Percentiles rank a stretch among this genome's conserved stretches.
phyloP scores from a whole-genome alignment of 2,329 filamentous ascomycete species.

The Alternaria gaisen region DNA sequence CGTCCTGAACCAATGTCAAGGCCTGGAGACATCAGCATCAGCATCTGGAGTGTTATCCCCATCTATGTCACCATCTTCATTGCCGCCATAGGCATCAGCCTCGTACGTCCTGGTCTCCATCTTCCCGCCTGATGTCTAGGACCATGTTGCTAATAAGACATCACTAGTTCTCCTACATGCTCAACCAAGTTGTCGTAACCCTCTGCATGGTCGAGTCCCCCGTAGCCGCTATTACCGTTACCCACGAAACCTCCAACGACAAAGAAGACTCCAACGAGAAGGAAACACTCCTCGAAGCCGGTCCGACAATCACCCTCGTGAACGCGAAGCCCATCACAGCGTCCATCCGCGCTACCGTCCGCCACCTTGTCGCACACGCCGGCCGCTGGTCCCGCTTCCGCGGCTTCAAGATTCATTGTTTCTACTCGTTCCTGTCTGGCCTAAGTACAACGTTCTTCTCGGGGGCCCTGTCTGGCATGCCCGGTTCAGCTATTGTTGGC shows the following conservation, averaged over 20 bases:
- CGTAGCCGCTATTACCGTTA: constrained; percentile 59
- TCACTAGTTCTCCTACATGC: constrained; percentile 62
- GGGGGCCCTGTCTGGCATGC: constrained; percentile 49
- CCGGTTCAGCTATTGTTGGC: constrained; percentile 61
- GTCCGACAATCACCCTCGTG: constrained; percentile 54
- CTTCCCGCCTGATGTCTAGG: background rate
- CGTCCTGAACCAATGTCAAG: too few relatives aligned
- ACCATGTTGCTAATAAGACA: background rate
- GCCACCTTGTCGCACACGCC: constrained; percentile 68
- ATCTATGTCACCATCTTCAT: constrained; percentile 49
- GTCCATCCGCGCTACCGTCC: constrained; percentile 65
- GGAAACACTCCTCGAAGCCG: constrained; percentile 51
- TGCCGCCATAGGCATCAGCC: constrained; percentile 54
- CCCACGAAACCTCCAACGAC: constrained; percentile 56
- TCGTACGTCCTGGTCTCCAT: constrained; percentile 43
- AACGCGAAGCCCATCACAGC: constrained; percentile 68
- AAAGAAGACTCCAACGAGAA: constrained; percentile 50
- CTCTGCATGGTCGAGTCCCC: constrained; percentile 72
- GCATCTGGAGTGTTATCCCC: constrained; percentile 37
- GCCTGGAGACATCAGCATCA: too few relatives aligned
- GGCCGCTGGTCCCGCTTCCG: constrained; percentile 75
- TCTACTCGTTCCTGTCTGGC: constrained; percentile 45
- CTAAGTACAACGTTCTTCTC: constrained; percentile 58
- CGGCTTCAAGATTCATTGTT: constrained; percentile 65
- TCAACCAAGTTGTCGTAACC: constrained; percentile 67